These are phyloP conservation scores for Chytriomyces sp. DNA, from an alignment of 192 early-diverging fungal genomes.

Conservation along the genomic window DNA sequence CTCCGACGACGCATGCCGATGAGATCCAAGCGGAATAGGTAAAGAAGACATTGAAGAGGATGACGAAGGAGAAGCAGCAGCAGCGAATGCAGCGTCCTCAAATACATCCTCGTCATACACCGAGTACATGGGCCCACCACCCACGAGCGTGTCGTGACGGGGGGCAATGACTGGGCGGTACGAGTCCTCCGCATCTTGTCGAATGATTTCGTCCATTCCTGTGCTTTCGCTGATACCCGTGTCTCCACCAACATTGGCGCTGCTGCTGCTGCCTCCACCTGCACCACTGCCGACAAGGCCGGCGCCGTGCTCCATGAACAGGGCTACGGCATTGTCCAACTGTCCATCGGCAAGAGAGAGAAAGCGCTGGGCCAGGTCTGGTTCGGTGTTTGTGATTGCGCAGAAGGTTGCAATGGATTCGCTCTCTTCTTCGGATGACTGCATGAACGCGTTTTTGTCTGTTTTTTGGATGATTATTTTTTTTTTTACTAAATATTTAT, in stretches of 20 bases:
- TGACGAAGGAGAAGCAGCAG: not conserved
- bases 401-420: constrained; percentile 34
- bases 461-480: no score
- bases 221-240: not conserved
- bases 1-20: not conserved
- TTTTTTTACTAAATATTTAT: no score
- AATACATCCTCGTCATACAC: constrained; percentile 10
- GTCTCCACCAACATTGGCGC: constrained; percentile 38
- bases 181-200: constrained; percentile 35
- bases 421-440: no score
- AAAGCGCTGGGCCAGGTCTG: constrained; percentile 72
- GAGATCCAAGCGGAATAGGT: not conserved
- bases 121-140: constrained; percentile 39
- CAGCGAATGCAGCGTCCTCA: not conserved
- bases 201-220: constrained; percentile 39
- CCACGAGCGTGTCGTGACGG: constrained; percentile 75
- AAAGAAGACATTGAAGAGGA: not conserved
- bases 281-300: constrained; percentile 46
- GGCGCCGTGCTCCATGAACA: constrained; percentile 86
- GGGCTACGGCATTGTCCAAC: constrained; percentile 75
- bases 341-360: constrained; percentile 75
- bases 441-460: no score
- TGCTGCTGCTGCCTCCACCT: constrained; percentile 29
- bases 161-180: constrained; percentile 88
- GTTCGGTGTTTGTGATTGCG: constrained; percentile 73